Evolutionary conservation across 257 asterid species (phyloP).

Genomic region (Solanum paucissectum): DNA sequence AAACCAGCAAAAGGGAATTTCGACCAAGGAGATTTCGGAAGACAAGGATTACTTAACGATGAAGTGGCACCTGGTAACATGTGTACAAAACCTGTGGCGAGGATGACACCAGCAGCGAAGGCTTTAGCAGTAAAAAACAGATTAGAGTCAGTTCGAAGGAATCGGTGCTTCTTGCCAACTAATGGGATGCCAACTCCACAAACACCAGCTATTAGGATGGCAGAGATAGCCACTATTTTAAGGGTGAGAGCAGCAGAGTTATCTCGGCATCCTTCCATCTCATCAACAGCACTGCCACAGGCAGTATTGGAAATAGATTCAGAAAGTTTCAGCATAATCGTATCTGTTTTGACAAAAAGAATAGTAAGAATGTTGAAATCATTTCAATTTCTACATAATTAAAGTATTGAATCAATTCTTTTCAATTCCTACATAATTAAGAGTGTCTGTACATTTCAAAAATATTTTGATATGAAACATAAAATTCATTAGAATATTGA

Average conservation of each 20-base stretch:
- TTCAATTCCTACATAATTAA: background rate
- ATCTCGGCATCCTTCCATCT: constrained; percentile 49
- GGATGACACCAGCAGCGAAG: constrained; percentile 96
- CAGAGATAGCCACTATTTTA: constrained; percentile 57
- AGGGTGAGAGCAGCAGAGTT: constrained; percentile 47
- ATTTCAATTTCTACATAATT: background rate
- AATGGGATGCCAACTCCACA: constrained; percentile 76
- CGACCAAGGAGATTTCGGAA: constrained; percentile 66
- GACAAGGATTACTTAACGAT: constrained; percentile 51
- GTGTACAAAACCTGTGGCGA: constrained; percentile 96
- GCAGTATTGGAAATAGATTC: constrained; percentile 45
- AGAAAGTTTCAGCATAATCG: constrained; percentile 38
- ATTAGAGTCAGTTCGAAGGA: constrained; percentile 67
- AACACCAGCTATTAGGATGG: constrained; percentile 71
- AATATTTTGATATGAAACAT: background rate
- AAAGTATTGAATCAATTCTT: background rate
- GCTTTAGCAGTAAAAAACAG: constrained; percentile 78
- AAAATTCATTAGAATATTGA: background rate
- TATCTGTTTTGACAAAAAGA: constrained; percentile 35
- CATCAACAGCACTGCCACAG: constrained; percentile 28
- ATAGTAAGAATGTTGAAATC: constrained; percentile 1
- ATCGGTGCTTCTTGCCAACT: constrained; percentile 64
- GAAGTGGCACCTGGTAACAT: constrained; percentile 80
- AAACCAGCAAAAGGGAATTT: constrained; percentile 91
- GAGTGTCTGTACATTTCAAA: background rate